Evolutionary conservation across 1,284 basidiomycete species (phyloP).

Genomic region (Puccinia horiana): DNA sequence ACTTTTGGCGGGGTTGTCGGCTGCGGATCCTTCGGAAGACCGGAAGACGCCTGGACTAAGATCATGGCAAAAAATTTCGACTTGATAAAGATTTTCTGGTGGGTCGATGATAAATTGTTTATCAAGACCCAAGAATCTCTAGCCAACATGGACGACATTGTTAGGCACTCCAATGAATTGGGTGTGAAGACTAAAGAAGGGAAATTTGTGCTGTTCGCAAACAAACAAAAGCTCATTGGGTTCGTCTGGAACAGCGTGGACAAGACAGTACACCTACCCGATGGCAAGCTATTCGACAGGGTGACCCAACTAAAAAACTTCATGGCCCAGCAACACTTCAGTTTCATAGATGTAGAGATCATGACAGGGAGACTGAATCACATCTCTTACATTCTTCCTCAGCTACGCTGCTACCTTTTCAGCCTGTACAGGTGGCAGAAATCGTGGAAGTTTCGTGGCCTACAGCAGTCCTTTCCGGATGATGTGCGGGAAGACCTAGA

Average conservation of each 20-base stretch:
- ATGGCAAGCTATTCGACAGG: too few species aligned
- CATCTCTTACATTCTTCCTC: not conserved
- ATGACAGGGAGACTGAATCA: not conserved
- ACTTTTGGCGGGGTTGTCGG: too few species aligned
- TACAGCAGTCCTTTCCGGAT: not conserved
- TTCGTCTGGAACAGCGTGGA: too few species aligned
- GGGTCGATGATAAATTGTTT: slow-evolving; percentile 11
- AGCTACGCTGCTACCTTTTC: not conserved
- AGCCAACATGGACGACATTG: not conserved
- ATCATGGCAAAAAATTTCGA: too few species aligned
- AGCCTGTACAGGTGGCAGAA: not conserved
- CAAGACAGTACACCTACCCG: too few species aligned
- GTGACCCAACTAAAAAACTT: too few species aligned
- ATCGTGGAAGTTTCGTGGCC: not conserved
- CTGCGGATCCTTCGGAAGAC: too few species aligned
- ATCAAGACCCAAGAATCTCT: not conserved
- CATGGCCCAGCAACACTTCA: not conserved
- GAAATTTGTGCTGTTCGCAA: too few species aligned
- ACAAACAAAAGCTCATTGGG: too few species aligned
- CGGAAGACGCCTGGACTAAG: too few species aligned
- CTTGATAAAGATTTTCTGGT: not conserved
- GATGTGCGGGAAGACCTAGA: too few species aligned
- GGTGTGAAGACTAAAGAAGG: not conserved
- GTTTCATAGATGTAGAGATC: not conserved
- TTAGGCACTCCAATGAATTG: not conserved